Percentiles rank a stretch among this genome's conserved stretches.
These are phyloP conservation scores for Beauveria sp. DNA, from an alignment of 2,329 filamentous ascomycete genomes.

Conservation along the genomic window DNA sequence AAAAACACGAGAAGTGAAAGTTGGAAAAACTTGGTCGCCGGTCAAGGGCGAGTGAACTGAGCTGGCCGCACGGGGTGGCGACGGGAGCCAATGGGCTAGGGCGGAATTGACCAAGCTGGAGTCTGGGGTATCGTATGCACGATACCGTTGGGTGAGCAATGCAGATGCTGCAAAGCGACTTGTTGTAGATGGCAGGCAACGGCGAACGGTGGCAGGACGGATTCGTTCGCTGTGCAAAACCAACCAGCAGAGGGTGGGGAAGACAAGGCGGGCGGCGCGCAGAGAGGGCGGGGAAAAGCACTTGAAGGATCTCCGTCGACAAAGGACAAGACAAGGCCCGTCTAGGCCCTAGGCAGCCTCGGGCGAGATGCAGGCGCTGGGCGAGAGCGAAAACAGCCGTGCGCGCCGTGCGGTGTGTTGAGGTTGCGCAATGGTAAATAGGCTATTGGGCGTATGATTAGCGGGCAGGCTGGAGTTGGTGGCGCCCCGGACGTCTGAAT, in stretches of 20 bases:
- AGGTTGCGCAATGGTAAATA: slow-evolving; percentile 1
- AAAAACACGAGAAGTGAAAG: background rate
- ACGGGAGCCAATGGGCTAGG: slow-evolving; percentile 1
- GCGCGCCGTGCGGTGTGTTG: background rate
- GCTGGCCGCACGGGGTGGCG: background rate
- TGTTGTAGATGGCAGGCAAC: background rate
- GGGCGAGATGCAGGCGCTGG: background rate
- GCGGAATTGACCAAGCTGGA: background rate
- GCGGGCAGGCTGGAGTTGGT: background rate
- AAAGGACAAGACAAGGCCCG: background rate
- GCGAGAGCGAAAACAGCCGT: background rate
- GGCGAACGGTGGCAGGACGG: background rate
- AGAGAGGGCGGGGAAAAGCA: slow-evolving; percentile 1
- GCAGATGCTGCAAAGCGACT: background rate
- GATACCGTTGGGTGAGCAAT: background rate
- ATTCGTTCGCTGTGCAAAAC: background rate
- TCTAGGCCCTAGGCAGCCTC: background rate
- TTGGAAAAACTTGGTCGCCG: background rate
- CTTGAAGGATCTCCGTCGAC: slow-evolving; percentile 3
- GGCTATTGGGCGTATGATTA: background rate
- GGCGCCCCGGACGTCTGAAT: background rate
- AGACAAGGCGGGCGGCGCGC: background rate
- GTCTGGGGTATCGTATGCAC: background rate
- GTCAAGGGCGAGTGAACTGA: background rate
- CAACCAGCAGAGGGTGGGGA: background rate